phyloP scores from a whole-genome alignment of 495 filamentous ascomycete species.

The Amniculicola lignicola region DNA sequence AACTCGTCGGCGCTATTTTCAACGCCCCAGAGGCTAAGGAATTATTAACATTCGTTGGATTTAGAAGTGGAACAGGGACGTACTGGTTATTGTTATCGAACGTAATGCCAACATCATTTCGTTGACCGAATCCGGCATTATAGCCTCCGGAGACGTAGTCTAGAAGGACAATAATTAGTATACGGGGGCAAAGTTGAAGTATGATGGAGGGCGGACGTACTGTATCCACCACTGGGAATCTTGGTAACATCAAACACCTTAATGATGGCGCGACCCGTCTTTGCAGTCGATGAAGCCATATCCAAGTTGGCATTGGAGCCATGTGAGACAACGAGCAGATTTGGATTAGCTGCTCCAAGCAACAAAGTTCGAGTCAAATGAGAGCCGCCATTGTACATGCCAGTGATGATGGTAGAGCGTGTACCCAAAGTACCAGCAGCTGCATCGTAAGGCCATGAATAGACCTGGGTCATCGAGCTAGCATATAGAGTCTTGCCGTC shows the following conservation, averaged over 20 bases:
- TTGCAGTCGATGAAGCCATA: background rate
- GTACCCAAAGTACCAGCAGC: slow-evolving; percentile 25
- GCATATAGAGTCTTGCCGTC: slow-evolving; percentile 34
- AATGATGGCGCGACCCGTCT: slow-evolving; percentile 26
- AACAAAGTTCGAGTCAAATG: slow-evolving; percentile 29
- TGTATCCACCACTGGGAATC: slow-evolving; percentile 22
- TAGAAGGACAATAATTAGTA: no score
- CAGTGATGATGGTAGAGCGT: slow-evolving; percentile 29
- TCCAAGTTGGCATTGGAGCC: slow-evolving; percentile 33
- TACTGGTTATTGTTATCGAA: slow-evolving; percentile 30
- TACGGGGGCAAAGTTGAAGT: no score
- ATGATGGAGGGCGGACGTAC: no score
- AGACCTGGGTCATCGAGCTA: slow-evolving; percentile 24
- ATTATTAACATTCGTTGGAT: background rate
- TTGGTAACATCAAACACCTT: slow-evolving; percentile 30
- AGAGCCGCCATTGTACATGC: slow-evolving; percentile 26
- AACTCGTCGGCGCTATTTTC: slow-evolving; percentile 33
- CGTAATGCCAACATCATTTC: slow-evolving; percentile 32
- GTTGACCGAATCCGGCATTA: slow-evolving; percentile 22
- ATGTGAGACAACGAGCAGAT: slow-evolving; percentile 28
- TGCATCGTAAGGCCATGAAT: slow-evolving; percentile 29
- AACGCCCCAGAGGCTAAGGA: slow-evolving; percentile 26
- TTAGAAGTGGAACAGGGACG: background rate
- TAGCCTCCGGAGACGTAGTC: slow-evolving; percentile 20
- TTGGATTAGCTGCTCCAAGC: slow-evolving; percentile 9